Conservation (phyloP, 768 basidiomycete species). For the Scleroderma bovista region DNA sequence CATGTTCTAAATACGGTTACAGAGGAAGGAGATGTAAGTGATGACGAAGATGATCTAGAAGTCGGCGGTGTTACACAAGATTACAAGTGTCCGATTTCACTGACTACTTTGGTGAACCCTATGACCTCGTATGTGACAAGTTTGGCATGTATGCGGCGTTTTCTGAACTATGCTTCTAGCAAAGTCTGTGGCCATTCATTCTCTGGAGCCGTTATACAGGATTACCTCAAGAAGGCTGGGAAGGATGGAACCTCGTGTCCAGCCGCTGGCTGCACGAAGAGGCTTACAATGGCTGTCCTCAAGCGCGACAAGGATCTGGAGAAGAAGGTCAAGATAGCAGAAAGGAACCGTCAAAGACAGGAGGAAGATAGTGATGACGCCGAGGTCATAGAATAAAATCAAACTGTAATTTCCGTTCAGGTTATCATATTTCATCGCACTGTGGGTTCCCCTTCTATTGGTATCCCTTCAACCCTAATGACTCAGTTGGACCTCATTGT, state of each 20-base stretch:
- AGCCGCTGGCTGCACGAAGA: slow-evolving; percentile 63
- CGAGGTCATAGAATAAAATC: slow-evolving; percentile 51
- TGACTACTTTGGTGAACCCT: slow-evolving; percentile 63
- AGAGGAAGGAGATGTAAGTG: slow-evolving; percentile 81
- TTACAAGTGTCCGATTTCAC: slow-evolving; percentile 79
- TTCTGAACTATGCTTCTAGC: slow-evolving; percentile 33
- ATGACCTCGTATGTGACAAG: slow-evolving; percentile 64
- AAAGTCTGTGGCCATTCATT: slow-evolving; percentile 76
- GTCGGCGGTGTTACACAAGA: slow-evolving; percentile 81
- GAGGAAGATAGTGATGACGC: slow-evolving; percentile 39
- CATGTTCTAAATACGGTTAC: not conserved
- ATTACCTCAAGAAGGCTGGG: slow-evolving; percentile 44
- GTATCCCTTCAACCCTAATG: not conserved
- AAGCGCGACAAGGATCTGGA: slow-evolving; percentile 52
- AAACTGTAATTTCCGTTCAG: not conserved
- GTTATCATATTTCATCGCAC: not conserved
- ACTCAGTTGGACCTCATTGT: not conserved
- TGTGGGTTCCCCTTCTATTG: not conserved
- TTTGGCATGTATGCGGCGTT: not conserved
- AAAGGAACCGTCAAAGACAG: slow-evolving; percentile 46
- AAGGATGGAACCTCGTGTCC: slow-evolving; percentile 50
- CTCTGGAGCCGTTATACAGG: slow-evolving; percentile 63
- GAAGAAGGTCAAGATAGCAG: slow-evolving; percentile 54
- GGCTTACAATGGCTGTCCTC: slow-evolving; percentile 47
- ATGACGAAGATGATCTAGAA: slow-evolving; percentile 85